Base-by-base conservation (phyloP, 1,139 yeast species). In the Zygosaccharomyces sapae region DNA sequence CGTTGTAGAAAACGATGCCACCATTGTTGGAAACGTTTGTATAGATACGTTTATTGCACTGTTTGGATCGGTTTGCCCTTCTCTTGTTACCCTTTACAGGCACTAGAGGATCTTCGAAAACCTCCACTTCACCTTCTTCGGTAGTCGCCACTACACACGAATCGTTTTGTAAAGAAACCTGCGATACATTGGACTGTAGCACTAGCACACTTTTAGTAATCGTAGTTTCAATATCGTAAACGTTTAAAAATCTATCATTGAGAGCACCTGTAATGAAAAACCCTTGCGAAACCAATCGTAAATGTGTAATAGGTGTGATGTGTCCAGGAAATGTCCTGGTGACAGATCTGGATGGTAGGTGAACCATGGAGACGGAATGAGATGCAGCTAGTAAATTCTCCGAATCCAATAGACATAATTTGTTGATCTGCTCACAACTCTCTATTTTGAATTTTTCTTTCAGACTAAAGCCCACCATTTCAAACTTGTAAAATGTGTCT, bases 191-290 rank as follows among this genome's bases (percentile, higher is more conserved):
- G 7, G 85, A 72, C 55, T 80, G 82, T 3, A 90, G 74, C 5
- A 85, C 92, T 50, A 85, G 75, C 7, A 87, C 85, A 8, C 75
- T 61, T 38, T 69, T 69, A 22, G 63, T 66, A 40, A 63, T 65
- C 49, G 62, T 68, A 7, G 57, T 62, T 46, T 70, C 70, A 8
- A 63, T 44, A 41, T 63, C 80, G 59, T 83, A 81, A 47, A 86
- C 70, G 63, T 86, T 88, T 56, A 88, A 73, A 62, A 86, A 87
- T 57, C 96, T 75, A 64, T 89, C 97, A 51, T 80, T 81, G 33
- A 70, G 70, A 1, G 96, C 94, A 49, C 84, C 79, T 1, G 92
- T 80, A 46, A 86, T 62, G 55, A 86, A 76, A 37, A 70, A 66
- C 43, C 74, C 80, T 5, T 69, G 61, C 43, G 71, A 65, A 25